These are phyloP conservation scores for Neopestalotiopsis rosae DNA, from an alignment of 2,329 filamentous ascomycete species.

Conservation along the genomic window DNA sequence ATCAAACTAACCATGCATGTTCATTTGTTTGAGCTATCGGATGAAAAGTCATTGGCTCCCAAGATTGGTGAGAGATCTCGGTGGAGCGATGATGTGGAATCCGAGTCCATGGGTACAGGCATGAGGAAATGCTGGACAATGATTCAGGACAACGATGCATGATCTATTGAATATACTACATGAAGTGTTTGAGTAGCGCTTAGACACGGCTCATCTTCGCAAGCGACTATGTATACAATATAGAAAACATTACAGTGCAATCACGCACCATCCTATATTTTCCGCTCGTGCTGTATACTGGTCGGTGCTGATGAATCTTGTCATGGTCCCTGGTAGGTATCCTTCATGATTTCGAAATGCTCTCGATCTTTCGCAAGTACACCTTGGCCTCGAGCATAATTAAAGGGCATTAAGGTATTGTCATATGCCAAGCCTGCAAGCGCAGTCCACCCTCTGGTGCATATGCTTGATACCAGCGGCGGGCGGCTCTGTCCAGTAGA, in stretches of 20 bases:
- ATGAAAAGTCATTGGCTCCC: constrained; percentile 16
- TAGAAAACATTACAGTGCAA: too few species aligned
- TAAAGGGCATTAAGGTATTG: too few species aligned
- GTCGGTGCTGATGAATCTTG: fast-evolving
- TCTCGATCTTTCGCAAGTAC: too few species aligned
- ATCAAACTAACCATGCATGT: constrained; percentile 63
- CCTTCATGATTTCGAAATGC: too few species aligned
- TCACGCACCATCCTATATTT: too few species aligned
- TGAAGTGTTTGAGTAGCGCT: background rate
- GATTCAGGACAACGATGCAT: constrained; percentile 32
- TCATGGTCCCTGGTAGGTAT: fast-evolving
- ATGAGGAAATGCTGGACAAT: constrained; percentile 64
- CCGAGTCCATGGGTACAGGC: constrained; percentile 62
- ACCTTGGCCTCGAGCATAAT: too few species aligned
- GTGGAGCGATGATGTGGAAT: constrained; percentile 49
- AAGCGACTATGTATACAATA: background rate
- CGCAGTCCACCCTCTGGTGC: too few species aligned
- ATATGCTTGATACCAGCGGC: too few species aligned
- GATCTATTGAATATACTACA: background rate
- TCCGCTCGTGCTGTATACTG: too few species aligned
- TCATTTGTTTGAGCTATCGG: constrained; percentile 50
- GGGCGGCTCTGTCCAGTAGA: too few species aligned
- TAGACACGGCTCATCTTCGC: background rate
- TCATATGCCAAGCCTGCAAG: too few species aligned
- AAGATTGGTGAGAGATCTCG: constrained; percentile 41